Evolutionary conservation across 306 rosid species (phyloP).

Genomic region (Trifolium fragiferum): DNA sequence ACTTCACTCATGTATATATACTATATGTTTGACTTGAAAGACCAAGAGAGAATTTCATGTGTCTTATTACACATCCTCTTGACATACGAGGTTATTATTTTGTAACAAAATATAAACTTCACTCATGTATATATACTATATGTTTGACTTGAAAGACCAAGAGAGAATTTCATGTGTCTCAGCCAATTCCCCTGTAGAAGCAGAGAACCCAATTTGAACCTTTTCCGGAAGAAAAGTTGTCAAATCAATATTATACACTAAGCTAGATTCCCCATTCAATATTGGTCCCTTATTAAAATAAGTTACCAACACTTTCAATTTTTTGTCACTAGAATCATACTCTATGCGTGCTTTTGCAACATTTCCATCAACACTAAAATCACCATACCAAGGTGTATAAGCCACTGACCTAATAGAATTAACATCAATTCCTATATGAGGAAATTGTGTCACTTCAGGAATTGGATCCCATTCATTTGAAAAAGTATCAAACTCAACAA

Average conservation of each 20-base stretch:
- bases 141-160: constrained; percentile 36
- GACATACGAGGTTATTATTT: neutral
- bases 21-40: constrained; percentile 33
- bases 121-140: neutral
- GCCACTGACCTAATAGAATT: constrained; percentile 24
- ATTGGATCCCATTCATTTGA: constrained; percentile 54
- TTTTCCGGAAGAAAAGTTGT: constrained; percentile 28
- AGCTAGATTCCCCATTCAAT: neutral
- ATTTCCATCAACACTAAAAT: neutral
- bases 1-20: neutral
- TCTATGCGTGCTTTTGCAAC: constrained; percentile 23
- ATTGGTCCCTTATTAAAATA: neutral
- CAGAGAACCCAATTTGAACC: constrained; percentile 42
- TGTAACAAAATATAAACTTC: neutral
- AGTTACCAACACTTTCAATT: neutral
- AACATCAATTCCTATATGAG: constrained; percentile 60
- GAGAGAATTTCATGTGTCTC: constrained; percentile 28
- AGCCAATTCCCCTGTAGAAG: neutral
- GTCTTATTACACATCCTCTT: neutral
- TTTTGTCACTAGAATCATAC: constrained; percentile 24
- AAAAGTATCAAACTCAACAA: constrained; percentile 62
- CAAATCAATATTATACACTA: constrained; percentile 18
- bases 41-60: constrained; percentile 24
- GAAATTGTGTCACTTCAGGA: neutral
- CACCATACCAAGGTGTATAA: constrained; percentile 7